A percentile compares a stretch with the other conserved stretches of the same genome.
These are phyloP conservation scores for Verticillium tricorpus DNA, from an alignment of 2,329 filamentous ascomycete species.

Conservation along the genomic window DNA sequence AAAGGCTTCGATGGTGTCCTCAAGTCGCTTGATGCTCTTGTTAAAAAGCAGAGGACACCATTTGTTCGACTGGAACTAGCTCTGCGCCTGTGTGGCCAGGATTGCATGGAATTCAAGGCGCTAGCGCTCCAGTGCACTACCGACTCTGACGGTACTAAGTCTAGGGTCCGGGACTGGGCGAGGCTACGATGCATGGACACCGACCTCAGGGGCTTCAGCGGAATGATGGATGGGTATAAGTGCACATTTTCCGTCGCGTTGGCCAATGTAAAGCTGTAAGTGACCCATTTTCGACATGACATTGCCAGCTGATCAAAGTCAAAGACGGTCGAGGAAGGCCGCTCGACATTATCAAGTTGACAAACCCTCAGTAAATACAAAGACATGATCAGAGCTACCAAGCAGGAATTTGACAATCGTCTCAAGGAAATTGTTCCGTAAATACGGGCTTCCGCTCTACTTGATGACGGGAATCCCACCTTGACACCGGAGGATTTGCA, in stretches of 20 bases:
- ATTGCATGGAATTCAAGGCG: not conserved
- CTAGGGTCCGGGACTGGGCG: slow-evolving; percentile 5
- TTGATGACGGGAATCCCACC: no score
- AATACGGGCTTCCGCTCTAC: no score
- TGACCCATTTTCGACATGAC: not conserved
- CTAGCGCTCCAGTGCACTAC: slow-evolving; percentile 1
- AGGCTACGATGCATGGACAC: slow-evolving; percentile 4
- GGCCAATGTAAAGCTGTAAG: slow-evolving; percentile 3
- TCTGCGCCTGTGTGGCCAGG: slow-evolving; percentile 1
- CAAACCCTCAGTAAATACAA: not conserved
- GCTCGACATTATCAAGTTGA: not conserved
- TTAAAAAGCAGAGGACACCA: not conserved
- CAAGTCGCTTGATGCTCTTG: not conserved
- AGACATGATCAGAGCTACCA: no score
- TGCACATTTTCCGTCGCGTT: not conserved
- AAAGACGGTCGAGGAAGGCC: not conserved
- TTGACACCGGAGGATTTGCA: no score
- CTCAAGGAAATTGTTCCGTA: no score
- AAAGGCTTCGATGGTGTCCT: not conserved
- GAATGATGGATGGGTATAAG: slow-evolving; percentile 7
- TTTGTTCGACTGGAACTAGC: not conserved
- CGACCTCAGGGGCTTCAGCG: slow-evolving; percentile 2
- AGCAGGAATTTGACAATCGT: no score
- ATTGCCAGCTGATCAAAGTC: not conserved
- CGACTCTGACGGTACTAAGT: not conserved